Conservation (phyloP, 1,284 basidiomycete species). For the Trichosporon sp. region DNA sequence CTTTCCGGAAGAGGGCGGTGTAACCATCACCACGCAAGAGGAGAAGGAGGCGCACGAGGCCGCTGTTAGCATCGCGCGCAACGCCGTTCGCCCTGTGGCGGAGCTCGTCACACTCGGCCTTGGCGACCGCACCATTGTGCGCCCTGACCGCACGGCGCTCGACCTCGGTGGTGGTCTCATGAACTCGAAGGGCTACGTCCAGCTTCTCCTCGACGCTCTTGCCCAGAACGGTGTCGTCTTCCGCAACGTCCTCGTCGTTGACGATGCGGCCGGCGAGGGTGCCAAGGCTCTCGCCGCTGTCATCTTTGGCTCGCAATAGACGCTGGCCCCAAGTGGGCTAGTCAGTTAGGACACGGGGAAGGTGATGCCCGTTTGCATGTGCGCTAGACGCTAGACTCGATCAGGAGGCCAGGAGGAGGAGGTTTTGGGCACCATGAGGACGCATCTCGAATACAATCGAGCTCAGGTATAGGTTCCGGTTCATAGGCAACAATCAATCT, state of each 20-base stretch:
- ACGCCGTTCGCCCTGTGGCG: constrained; percentile 25
- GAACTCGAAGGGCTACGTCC: constrained; percentile 34
- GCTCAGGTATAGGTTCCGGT: too few relatives aligned
- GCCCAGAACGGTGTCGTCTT: constrained; percentile 26
- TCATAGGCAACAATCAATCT: not conserved
- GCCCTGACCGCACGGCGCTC: constrained; percentile 26
- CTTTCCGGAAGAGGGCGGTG: constrained; percentile 29
- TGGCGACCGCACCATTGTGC: constrained; percentile 33
- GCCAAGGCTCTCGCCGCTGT: constrained; percentile 32
- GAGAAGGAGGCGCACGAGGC: constrained; percentile 17
- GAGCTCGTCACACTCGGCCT: constrained; percentile 30
- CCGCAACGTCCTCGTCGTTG: constrained; percentile 27
- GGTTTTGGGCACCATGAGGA: not conserved
- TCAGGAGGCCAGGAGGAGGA: not conserved
- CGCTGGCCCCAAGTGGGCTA: too few relatives aligned
- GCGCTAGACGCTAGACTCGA: not conserved
- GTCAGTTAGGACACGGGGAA: too few relatives aligned
- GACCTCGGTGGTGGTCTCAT: constrained; percentile 39
- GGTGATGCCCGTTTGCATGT: too few relatives aligned
- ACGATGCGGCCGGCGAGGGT: constrained; percentile 38
- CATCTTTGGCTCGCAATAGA: constrained; percentile 15
- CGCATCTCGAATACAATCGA: not conserved
- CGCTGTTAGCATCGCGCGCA: constrained; percentile 26
- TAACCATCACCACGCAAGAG: constrained; percentile 1
- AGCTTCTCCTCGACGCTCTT: constrained; percentile 29